phyloP scores from a whole-genome alignment of 495 filamentous ascomycete genomes.

The Aspergillus sclerotiicarbonarius region DNA sequence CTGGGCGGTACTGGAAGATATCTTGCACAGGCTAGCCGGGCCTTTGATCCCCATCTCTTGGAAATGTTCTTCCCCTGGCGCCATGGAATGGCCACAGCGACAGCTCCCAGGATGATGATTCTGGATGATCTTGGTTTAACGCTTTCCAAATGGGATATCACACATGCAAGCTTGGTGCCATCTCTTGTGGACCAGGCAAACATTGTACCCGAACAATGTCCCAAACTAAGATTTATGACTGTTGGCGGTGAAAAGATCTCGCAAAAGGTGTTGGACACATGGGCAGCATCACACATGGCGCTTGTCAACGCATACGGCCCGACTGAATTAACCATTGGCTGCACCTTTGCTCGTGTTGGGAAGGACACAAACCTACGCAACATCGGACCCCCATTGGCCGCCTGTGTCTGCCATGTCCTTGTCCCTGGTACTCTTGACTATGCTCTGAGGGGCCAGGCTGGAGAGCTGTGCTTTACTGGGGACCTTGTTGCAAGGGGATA shows the following conservation, averaged over 20 bases:
- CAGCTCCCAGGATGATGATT: slow-evolving; percentile 30
- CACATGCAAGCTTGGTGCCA: slow-evolving; percentile 58
- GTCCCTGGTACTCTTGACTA: slow-evolving; percentile 62
- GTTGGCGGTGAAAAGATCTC: slow-evolving; percentile 48
- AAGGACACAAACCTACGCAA: slow-evolving; percentile 72
- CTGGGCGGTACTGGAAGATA: slow-evolving; percentile 33
- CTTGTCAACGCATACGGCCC: slow-evolving; percentile 66
- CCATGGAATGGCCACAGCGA: slow-evolving; percentile 35
- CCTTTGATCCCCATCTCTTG: slow-evolving; percentile 37
- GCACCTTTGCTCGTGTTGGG: slow-evolving; percentile 72
- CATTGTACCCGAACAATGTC: slow-evolving; percentile 26
- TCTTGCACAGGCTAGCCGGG: slow-evolving; percentile 34
- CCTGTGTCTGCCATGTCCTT: slow-evolving; percentile 81
- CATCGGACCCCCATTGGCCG: slow-evolving; percentile 79
- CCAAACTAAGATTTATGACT: slow-evolving; percentile 36
- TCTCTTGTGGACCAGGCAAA: slow-evolving; percentile 30
- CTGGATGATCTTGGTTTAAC: slow-evolving; percentile 33
- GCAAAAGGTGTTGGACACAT: slow-evolving; percentile 44
- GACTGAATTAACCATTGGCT: slow-evolving; percentile 87
- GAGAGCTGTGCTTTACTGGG: slow-evolving; percentile 85
- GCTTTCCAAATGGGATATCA: slow-evolving; percentile 66
- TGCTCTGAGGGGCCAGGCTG: slow-evolving; percentile 73
- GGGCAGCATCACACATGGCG: slow-evolving; percentile 36
- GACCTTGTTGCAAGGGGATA: slow-evolving; percentile 87
- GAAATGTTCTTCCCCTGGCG: slow-evolving; percentile 41